Base-by-base conservation (phyloP, 75 land plant genomes). In the Sequoiadendron giganteum region DNA sequence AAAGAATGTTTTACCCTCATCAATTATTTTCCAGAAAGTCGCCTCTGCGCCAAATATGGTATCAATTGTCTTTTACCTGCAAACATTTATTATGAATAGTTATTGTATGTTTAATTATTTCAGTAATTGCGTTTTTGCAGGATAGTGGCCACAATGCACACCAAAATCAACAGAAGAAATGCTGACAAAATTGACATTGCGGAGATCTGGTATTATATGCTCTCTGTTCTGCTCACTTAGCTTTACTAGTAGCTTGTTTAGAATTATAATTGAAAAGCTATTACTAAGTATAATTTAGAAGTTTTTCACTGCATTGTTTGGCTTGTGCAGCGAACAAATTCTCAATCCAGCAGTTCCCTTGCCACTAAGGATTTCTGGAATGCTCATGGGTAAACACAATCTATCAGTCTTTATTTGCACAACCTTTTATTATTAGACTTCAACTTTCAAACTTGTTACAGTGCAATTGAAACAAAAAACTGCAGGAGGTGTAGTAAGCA, bases 21-120 rank as follows among this genome's bases (percentile, higher is more conserved):
- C 96, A 97, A 78, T 91, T 97, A 11, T 93, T 97, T 0, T 94
- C 96, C 84, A 92, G 92, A 85, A 97, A 97, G 87, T 95, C 94
- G 49, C 95, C 99, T 83, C 89, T 97, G 25, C 96, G 96, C 80
- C 99, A 95, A 83, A 97, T 97, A 47, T 97, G 99, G 99, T 96
- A 77, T 58, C 3, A 8, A 21, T 32, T 11, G 10, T 4, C 34
- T n/a, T 45, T 32, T 79, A 10, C 30, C 68, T 84, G 2, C 45
- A 30, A 36, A 34, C 72, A 9, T 61, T 84, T 43, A 18, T 25
- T 4, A 86, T 55, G 43, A 84, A 65, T 65, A n/a, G 49, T 38
- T 10, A 21, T 19, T 68, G 48, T 88, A 4, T 86, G 38, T 18
- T 39, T n/a, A 85, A 3, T 43, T 32, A 47, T 88, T 83, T 85